Evolutionary conservation across 257 asterid genomes (phyloP), one percentile per base, ranked within the genome.

Genomic region (Gentiana macrophylla): DNA sequence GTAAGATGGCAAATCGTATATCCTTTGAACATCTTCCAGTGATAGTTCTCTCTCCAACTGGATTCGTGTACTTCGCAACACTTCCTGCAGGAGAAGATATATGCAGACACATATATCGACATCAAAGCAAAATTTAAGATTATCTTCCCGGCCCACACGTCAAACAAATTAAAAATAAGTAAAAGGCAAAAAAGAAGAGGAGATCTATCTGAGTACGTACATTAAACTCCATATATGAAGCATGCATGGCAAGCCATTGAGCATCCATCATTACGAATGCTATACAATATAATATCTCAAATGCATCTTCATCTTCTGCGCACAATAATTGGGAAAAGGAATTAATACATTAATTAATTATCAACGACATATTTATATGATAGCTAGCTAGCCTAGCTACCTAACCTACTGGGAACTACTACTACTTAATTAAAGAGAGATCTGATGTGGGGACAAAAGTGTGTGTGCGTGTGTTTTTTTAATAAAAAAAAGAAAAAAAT

Each of bases 231-330:
- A 91, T 87, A 66, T 91, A 91, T 4, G 98, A 91, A 67, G 98
- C 98, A 50, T 64, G 86, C 96, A 82, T 91, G 49, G 96, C 96
- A 56, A 91, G 95, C 98, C 98, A 91, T 69, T 87, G 98, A 1
- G 96, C 95, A 56, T 91, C 98, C 94, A 91, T 58, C 95, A 91
- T 74, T 0, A 85, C 84, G 59, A 91, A 91, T 2, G 98, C 79
- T 69, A 91, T 64, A 64, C 96, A 87, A 53, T 77, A 91, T 47
- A 91, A 83, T 62, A 80, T 68, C 64, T 91, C 95, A 62, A 91
- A 91, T 32, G 96, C 98, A 33, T 81, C 79, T 51, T 84, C 86
- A 45, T 90, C 75, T 57, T 84, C 97, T 90, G 86, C 89, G 24
- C 24, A 0, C 24, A 24, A 24, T 24, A 80, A 49, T 57, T 55